Base-by-base conservation (phyloP, 73 alveolate genomes). In the Effrenium voratum region DNA sequence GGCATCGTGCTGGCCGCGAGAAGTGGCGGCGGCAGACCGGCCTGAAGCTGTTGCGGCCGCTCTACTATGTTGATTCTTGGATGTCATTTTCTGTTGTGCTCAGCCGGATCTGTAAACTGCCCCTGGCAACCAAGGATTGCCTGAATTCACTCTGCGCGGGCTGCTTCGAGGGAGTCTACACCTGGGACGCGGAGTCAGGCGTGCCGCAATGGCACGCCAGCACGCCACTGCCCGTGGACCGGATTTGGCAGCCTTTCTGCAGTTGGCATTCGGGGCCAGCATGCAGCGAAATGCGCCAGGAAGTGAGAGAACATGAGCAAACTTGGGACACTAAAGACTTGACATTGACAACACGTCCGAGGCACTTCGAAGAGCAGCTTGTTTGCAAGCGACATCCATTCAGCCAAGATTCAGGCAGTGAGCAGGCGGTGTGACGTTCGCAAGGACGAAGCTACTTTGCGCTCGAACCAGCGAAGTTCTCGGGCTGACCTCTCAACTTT, bases 11-110 rank as follows among this genome's bases (percentile, higher is more conserved):
- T 22, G 97, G 97, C 4, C 46, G 34, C 1, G 87, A 66, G 38
- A 68, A n/a, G 22, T 90, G 97, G 97, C 60, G 75, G 6, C 46
- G 44, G 57, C 97, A 90, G 45, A 70, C 97, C 30, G 88, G 88
- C 19, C 47, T 45, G 77, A 90, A 90, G 59, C 97, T 90, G 16
- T n/a, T 90, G 57, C 97, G 57, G 55, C 97, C 97, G 6, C n/a
- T 90, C 43, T 75, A 66, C 49, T 90, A 60, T 32, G 32, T 90
- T 19, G 97, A 32, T 45, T 4, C 87, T n/a, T 32, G 73, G 95
- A 84, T 1, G 75, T 36, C 4, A 24, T 66, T n/a, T n/a, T n/a
- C n/a, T n/a, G n/a, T n/a, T 57, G 16, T 57, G 72, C 16, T 57
- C n/a, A 22, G 72, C 16, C n/a, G 16, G 72, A n/a, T 22, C 28